phyloP scores from a whole-genome alignment of 176 grass and related monocot species.

The Avena atlantica region DNA sequence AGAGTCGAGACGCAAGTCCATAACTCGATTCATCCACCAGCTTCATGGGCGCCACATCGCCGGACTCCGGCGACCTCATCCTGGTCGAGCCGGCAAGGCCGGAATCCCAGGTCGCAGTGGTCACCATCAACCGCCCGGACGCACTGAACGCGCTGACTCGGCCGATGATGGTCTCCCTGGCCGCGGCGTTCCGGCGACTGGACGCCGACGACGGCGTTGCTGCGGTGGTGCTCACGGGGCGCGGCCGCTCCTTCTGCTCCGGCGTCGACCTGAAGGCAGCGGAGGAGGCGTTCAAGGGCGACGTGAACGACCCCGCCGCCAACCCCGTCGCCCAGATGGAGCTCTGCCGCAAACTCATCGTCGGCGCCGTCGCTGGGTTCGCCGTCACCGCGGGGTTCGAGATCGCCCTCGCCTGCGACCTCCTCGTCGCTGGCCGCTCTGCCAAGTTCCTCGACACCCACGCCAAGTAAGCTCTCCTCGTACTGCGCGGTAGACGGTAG shows the following conservation, averaged over 20 bases:
- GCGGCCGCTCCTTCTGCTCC: conserved; percentile 80
- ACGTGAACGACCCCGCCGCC: conserved; percentile 73
- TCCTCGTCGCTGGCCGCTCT: conserved; percentile 71
- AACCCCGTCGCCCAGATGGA: conserved; percentile 75
- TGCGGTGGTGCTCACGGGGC: conserved; percentile 66
- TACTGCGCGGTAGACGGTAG: no score
- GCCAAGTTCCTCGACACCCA: conserved; percentile 93
- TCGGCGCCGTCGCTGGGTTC: conserved; percentile 78
- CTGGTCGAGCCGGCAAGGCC: conserved; percentile 46
- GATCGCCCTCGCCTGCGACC: conserved; percentile 85
- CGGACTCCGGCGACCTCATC: conserved; percentile 68
- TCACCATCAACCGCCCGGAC: conserved; percentile 85
- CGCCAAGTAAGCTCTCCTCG: conserved; percentile 54
- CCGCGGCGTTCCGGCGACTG: conserved; percentile 61
- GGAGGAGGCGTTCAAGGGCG: conserved; percentile 89
- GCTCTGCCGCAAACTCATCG: conserved; percentile 74
- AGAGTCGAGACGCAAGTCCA: conserved; percentile 32
- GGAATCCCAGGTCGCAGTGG: conserved; percentile 58
- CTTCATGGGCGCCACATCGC: conserved; percentile 37
- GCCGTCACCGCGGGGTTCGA: conserved; percentile 90
- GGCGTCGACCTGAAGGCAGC: conserved; percentile 87
- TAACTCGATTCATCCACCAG: background rate
- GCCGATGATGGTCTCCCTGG: conserved; percentile 72
- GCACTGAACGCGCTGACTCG: conserved; percentile 89
- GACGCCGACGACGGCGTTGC: conserved; percentile 62